Conservation (phyloP, 139 green algal genomes). For the Coccomyxa sp. region DNA sequence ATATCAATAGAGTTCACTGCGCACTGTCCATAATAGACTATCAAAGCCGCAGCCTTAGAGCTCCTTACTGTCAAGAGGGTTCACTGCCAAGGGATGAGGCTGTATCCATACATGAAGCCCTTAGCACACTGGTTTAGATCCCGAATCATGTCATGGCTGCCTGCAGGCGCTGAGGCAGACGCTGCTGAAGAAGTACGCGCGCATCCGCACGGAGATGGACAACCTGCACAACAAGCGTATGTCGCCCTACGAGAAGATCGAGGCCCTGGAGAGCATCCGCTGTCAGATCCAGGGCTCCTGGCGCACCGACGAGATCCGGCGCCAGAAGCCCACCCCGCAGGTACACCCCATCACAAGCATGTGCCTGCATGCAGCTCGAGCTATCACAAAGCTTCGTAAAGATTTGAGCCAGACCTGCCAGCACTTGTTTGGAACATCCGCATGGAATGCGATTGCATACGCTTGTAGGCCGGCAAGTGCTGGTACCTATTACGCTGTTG, state of each 20-base stretch:
- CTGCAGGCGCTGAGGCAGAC: constrained; percentile 63
- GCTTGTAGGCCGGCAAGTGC: no score
- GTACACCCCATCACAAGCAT: constrained; percentile 26
- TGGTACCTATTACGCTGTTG: no score
- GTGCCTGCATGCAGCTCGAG: no score
- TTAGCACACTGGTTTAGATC: not conserved
- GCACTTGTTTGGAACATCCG: no score
- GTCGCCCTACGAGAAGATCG: constrained; percentile 72
- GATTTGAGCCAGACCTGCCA: no score
- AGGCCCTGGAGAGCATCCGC: constrained; percentile 71
- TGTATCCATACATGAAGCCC: not conserved
- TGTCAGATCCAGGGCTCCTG: constrained; percentile 76
- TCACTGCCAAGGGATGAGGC: no score
- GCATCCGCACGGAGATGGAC: constrained; percentile 63
- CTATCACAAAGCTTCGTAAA: no score
- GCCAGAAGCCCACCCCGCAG: constrained; percentile 83
- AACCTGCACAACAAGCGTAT: constrained; percentile 79
- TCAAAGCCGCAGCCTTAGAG: no score
- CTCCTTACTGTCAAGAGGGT: no score
- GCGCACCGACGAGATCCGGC: constrained; percentile 95
- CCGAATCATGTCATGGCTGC: not conserved
- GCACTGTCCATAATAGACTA: no score
- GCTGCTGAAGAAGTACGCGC: constrained; percentile 82
- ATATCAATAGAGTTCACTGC: no score
- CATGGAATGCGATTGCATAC: no score